Conservation (phyloP, 768 basidiomycete genomes). For the Lentinus tigrinus region DNA sequence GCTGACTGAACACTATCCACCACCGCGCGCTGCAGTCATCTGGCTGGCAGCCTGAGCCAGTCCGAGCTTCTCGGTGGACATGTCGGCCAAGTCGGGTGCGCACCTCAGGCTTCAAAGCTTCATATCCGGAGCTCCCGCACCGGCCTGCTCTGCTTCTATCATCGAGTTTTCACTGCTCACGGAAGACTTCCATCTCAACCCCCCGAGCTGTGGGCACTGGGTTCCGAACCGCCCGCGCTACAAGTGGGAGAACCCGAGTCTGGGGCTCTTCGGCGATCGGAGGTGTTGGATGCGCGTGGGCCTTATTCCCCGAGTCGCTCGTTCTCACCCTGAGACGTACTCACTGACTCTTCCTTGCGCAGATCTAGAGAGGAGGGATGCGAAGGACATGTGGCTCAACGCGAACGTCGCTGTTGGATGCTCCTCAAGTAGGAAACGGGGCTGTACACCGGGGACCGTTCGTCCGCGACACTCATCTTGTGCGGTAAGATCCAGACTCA, state of each 20-base stretch:
- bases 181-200: conserved; percentile 29
- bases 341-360: too few species aligned
- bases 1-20: neutral
- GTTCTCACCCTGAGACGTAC: too few species aligned
- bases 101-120: neutral
- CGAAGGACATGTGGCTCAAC: too few species aligned
- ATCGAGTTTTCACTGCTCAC: conserved; percentile 18
- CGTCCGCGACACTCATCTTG: too few species aligned
- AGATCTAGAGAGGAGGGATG: too few species aligned
- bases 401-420: too few species aligned
- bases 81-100: conserved; percentile 15
- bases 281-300: too few species aligned
- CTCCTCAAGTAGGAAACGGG: too few species aligned
- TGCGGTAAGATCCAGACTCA: too few species aligned
- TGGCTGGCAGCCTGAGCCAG: conserved; percentile 11
- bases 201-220: conserved; percentile 24
- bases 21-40: conserved; percentile 7
- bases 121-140: conserved; percentile 20
- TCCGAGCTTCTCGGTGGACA: conserved; percentile 4
- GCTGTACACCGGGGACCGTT: too few species aligned
- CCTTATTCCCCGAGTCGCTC: too few species aligned
- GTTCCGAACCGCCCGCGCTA: neutral
- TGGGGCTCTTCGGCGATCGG: too few species aligned
- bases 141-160: conserved; percentile 23
- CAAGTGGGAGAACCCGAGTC: conserved; percentile 20